Base-by-base conservation (phyloP, 225 moss, liverwort and hornwort species). In the Marchantia paleacea region DNA sequence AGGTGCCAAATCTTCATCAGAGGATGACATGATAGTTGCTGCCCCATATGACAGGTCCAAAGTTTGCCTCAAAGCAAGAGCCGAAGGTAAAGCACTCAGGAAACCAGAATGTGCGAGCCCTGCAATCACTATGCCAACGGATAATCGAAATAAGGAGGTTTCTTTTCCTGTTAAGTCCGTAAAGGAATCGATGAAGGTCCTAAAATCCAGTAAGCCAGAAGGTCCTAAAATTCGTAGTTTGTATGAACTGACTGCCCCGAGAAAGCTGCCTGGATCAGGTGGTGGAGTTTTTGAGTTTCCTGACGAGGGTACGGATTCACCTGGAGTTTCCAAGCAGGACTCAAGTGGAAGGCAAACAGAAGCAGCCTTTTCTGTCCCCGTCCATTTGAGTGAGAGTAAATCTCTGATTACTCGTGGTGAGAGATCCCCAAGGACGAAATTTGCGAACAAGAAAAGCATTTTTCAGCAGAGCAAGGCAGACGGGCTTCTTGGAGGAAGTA, bases 191-290 rank as follows among this genome's bases (percentile, higher is more conserved):
- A 69, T 58, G 70, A 85, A 52, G 74, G 29, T 78, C 72, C 85
- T 78, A 80, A 86, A 87, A 63, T 69, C 86, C 79, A 84, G 82
- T 64, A 91, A 84, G 84, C 88, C 85, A 78, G 92, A 88, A 69
- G 55, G 84, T 70, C 90, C 82, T 72, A 94, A 94, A 93, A 86
- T 97, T 26, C 94, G 93, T 72, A 94, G 92, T 89, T 80, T 94
- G 71, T 82, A 82, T 83, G 92, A 94, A 87, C 82, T 97, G 83
- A 93, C 87, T 57, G 86, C 88, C 81, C 88, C 89, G 68, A 88
- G 84, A 83, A 84, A 80, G 77, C 73, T 85, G 81, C 85, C 54
- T 89, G 80, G 82, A 82, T 82, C 84, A 85, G 85, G 84, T 88
- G 81, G 86, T 50, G 86, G 81, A 67, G 87, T 89, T 2, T 87